A percentile compares a stretch with the other conserved stretches of the same genome.
These are phyloP conservation scores for Glycine latifolia DNA, from an alignment of 306 rosid genomes.

Conservation along the genomic window DNA sequence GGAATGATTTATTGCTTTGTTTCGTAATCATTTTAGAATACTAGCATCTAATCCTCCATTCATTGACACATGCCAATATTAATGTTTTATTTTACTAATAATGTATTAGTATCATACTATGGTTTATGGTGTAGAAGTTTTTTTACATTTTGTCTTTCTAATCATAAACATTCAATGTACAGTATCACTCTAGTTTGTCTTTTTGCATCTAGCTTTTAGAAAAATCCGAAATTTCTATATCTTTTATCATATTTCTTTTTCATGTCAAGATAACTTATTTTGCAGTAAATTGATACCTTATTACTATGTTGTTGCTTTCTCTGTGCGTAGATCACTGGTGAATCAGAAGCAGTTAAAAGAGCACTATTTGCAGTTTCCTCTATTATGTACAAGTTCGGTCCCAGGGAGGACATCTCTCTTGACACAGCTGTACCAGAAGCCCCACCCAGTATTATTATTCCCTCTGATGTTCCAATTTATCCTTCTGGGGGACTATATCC, in stretches of 20 bases:
- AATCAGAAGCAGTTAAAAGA: constrained; percentile 77
- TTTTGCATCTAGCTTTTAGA: background rate
- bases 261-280: background rate
- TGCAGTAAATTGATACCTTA: constrained; percentile 17
- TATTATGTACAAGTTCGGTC: constrained; percentile 92
- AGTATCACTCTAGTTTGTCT: too few species aligned
- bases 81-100: constrained; percentile 10
- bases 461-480: constrained; percentile 83
- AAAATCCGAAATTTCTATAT: constrained; percentile 6
- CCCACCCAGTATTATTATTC: constrained; percentile 79
- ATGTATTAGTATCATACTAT: background rate
- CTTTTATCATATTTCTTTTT: background rate
- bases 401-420: constrained; percentile 82
- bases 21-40: too few species aligned
- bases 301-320: constrained; percentile 36
- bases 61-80: background rate
- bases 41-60: too few species aligned
- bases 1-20: constrained; percentile 19
- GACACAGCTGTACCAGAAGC: constrained; percentile 74
- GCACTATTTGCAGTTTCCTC: constrained; percentile 93
- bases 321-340: constrained; percentile 76
- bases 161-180: constrained; percentile 4
- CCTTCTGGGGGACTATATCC: constrained; percentile 78
- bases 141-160: background rate
- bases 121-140: background rate